These are phyloP conservation scores for Curvularia sp. DNA, from an alignment of 2,329 filamentous ascomycete species.

Conservation along the genomic window DNA sequence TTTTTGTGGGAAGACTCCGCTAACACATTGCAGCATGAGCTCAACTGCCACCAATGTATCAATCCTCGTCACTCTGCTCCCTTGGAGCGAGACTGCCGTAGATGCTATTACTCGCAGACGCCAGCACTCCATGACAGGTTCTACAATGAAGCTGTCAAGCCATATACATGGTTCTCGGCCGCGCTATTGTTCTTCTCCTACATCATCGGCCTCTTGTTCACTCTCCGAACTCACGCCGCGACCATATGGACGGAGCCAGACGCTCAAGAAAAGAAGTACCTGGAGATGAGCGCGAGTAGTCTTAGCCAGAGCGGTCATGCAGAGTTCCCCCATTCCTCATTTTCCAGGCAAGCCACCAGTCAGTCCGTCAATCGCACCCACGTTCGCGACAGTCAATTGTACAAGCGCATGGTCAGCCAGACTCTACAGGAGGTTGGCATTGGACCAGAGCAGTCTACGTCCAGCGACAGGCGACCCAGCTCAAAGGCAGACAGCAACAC, in stretches of 20 bases:
- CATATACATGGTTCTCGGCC: conserved; percentile 91
- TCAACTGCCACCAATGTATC: conserved; percentile 76
- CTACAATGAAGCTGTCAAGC: conserved; percentile 87
- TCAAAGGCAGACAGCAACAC: conserved; percentile 39
- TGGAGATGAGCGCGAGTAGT: conserved; percentile 48
- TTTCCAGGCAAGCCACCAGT: conserved; percentile 41
- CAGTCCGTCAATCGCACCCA: conserved; percentile 56
- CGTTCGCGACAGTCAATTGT: conserved; percentile 85
- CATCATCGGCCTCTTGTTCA: conserved; percentile 92
- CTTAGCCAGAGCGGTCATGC: conserved; percentile 42
- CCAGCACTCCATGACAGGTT: conserved; percentile 86
- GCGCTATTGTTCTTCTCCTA: conserved; percentile 89
- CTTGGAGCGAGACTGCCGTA: conserved; percentile 74
- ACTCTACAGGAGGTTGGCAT: conserved; percentile 85
- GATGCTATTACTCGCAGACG: conserved; percentile 91
- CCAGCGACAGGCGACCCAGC: conserved; percentile 42
- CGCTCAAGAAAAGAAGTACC: conserved; percentile 54
- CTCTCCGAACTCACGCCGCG: conserved; percentile 90
- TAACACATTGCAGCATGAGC: conserved; percentile 71
- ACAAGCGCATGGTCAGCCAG: conserved; percentile 91
- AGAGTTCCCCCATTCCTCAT: conserved; percentile 40
- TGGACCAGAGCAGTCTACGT: conserved; percentile 59
- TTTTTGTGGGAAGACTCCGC: conserved; percentile 20
- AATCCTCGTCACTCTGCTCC: conserved; percentile 59
- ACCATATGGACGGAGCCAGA: conserved; percentile 90